A percentile compares a stretch with the other conserved stretches of the same genome.
These are phyloP conservation scores for Sporothrix luriei DNA, from an alignment of 2,329 filamentous ascomycete species.

Conservation along the genomic window DNA sequence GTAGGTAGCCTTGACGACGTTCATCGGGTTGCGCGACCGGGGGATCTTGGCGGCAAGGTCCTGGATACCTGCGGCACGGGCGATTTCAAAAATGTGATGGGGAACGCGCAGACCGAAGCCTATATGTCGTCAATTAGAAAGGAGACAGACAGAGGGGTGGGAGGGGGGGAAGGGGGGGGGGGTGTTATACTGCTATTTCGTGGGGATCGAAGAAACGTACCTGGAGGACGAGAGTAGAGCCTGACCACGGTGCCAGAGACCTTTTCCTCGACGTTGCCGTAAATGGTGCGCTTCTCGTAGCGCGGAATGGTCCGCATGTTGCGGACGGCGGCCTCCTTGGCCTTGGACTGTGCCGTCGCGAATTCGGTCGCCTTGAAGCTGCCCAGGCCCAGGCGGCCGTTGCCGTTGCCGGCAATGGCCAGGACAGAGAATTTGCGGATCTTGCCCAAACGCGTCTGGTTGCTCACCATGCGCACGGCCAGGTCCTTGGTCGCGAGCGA, in stretches of 20 bases:
- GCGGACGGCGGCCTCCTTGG: constrained; percentile 77
- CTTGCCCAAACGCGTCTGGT: constrained; percentile 97
- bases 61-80: constrained; percentile 79
- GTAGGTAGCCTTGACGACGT: constrained; percentile 90
- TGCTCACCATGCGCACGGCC: constrained; percentile 73
- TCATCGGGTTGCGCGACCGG: constrained; percentile 93
- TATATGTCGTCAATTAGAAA: constrained; percentile 44
- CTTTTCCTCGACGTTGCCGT: constrained; percentile 79
- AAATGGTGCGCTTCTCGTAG: constrained; percentile 92
- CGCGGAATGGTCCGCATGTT: constrained; percentile 91
- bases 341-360: constrained; percentile 68
- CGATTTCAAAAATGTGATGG: constrained; percentile 91
- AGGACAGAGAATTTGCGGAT: constrained; percentile 75
- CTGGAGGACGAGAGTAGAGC: constrained; percentile 80
- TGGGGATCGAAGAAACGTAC: constrained; percentile 56
- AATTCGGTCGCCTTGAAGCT: constrained; percentile 83
- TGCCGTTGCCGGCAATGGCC: constrained; percentile 80
- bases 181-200: neutral
- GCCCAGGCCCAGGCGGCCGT: constrained; percentile 84
- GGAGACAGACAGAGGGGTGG: neutral
- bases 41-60: constrained; percentile 83
- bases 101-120: constrained; percentile 94
- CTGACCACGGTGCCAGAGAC: constrained; percentile 84
- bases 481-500: constrained; percentile 69
- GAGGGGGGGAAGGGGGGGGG: neutral